Conservation (phyloP, 257 asterid species). For the Phtheirospermum japonicum region DNA sequence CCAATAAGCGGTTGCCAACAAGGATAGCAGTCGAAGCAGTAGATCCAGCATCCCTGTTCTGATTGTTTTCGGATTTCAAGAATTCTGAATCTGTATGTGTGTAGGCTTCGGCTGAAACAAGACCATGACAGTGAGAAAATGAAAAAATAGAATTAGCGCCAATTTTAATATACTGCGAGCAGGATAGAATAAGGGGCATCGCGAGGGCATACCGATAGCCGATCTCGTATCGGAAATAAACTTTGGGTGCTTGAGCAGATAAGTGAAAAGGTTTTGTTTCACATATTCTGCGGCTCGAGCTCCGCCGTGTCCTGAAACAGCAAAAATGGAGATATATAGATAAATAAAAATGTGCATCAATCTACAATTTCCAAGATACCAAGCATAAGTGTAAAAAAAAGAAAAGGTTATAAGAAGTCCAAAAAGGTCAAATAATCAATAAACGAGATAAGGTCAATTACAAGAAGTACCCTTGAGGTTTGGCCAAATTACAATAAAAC, state of each 20-base stretch:
- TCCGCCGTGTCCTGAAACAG: conserved; percentile 86
- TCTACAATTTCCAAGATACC: too few relatives aligned
- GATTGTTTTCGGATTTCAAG: conserved; percentile 79
- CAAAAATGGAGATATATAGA: conserved; percentile 13
- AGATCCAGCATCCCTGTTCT: conserved; percentile 93
- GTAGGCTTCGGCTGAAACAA: conserved; percentile 82
- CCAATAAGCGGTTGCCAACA: conserved; percentile 86
- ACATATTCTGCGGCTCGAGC: conserved; percentile 99
- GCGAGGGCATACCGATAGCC: conserved; percentile 65
- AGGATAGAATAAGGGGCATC: background rate
- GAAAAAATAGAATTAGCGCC: background rate
- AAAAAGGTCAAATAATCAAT: background rate
- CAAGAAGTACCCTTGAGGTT: background rate
- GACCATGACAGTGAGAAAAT: conserved; percentile 18
- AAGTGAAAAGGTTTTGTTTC: conserved; percentile 85
- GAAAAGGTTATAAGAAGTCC: too few relatives aligned
- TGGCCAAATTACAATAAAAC: background rate
- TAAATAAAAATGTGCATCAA: background rate
- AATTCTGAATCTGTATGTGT: conserved; percentile 90
- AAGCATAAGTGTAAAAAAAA: too few relatives aligned
- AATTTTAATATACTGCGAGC: background rate
- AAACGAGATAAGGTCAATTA: background rate
- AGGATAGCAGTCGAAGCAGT: conserved; percentile 99
- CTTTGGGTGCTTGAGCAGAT: conserved; percentile 87
- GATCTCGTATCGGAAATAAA: conserved; percentile 91